These are phyloP conservation scores for Pontederia crassipes DNA, from an alignment of 176 grass and related monocot species.

Conservation along the genomic window DNA sequence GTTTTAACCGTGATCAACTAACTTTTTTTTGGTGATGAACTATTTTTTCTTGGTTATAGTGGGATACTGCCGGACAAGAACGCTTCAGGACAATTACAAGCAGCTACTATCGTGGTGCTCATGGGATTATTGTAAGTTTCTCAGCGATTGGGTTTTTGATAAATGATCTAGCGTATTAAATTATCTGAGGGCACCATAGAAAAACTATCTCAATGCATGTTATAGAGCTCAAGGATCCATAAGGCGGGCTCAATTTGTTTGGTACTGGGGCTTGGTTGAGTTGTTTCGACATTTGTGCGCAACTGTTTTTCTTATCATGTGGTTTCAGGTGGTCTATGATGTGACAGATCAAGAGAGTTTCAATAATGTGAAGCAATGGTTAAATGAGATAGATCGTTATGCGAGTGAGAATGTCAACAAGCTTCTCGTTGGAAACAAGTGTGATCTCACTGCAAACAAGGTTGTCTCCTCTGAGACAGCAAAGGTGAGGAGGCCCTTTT, in stretches of 20 bases:
- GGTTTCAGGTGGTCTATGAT: conserved; percentile 18
- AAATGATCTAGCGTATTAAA: too few species aligned
- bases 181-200: too few species aligned
- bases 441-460: conserved; percentile 18
- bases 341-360: conserved; percentile 18
- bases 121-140: conserved; percentile 15
- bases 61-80: conserved; percentile 15
- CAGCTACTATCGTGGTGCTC: conserved; percentile 13
- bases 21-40: neutral
- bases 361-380: conserved; percentile 18
- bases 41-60: neutral
- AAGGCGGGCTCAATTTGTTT: too few species aligned
- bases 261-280: too few species aligned
- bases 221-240: too few species aligned
- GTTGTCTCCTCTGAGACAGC: conserved; percentile 21
- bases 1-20: neutral
- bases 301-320: neutral
- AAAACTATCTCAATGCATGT: too few species aligned
- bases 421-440: conserved; percentile 22
- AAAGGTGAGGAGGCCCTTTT: neutral
- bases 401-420: conserved; percentile 24
- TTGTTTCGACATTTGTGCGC: neutral
- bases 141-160: too few species aligned
- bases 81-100: conserved; percentile 17
- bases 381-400: conserved; percentile 24